Base-by-base conservation (phyloP, 2,329 filamentous ascomycete genomes). In the Colletotrichum paranaense region DNA sequence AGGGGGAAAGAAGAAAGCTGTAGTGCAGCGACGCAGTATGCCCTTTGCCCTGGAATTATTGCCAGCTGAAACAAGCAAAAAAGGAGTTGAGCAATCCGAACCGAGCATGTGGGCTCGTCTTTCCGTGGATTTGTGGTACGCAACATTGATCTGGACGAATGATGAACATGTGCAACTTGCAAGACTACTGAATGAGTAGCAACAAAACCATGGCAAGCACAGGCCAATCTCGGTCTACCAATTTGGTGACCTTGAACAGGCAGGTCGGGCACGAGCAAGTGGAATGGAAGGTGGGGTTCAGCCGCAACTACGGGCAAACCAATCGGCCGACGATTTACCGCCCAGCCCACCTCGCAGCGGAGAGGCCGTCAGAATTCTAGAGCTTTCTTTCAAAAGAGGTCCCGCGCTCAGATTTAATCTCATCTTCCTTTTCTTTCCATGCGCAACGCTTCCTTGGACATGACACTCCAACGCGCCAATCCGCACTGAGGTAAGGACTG, bases 361-460 rank as follows among this genome's bases (percentile, higher is more conserved):
- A 73, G 67, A 49, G 67, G 30, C 62, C 58, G 68, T 68, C 73
- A 74, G 69, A 76, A 75, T 76, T 76, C 74, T 75, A 76, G 74
- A 76, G 74, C 74, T 76, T 76, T 76, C 74, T 76, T 35, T 75
- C 62, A 68, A 67, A 68, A 64, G 62, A 64, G 63, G 30, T 62
- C 71, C 59, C 35, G 30, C 62, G 46, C 62, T 73, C 62, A 46
- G 62, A 64, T 38, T 67, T 66, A 65, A 28, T 65, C 19, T 22
- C 8, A 12, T 12, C 49, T 66, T 70, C 56, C 56, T 49, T 38
- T 35, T 67, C 73, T 68, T 68, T 68, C 73, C 49, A 55, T 72
- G 52, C 42, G 19, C 73, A 64, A 58, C 42, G 32, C 58, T 42
- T 46, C 66, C 32, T 28, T 62, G 72, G 74, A 69, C 60, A 76